Percentiles rank a stretch among this genome's conserved stretches.
These are phyloP conservation scores for Penicillium steckii DNA, from an alignment of 495 filamentous ascomycete genomes.

Conservation along the genomic window DNA sequence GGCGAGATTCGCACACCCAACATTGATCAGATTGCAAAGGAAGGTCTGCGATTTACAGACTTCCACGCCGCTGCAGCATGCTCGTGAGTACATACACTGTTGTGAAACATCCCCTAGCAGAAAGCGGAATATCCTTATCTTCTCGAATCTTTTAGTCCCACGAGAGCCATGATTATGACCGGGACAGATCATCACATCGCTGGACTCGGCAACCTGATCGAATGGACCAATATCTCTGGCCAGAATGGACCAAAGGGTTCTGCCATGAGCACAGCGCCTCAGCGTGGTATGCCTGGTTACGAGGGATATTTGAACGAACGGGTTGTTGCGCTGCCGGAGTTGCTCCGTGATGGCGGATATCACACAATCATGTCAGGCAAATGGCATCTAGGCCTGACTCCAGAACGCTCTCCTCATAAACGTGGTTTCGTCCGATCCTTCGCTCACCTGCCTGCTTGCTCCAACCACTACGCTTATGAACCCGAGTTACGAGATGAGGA, in stretches of 20 bases:
- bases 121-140: no score
- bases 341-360: slow-evolving; percentile 62
- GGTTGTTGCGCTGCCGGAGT: slow-evolving; percentile 60
- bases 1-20: slow-evolving; percentile 63
- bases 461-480: slow-evolving; percentile 62
- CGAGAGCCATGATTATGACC: slow-evolving; percentile 58
- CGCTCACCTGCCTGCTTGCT: slow-evolving; percentile 54
- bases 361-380: slow-evolving; percentile 63
- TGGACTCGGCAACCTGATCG: slow-evolving; percentile 46
- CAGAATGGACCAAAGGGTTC: slow-evolving; percentile 46
- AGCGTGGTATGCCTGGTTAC: slow-evolving; percentile 61
- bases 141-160: slow-evolving; percentile 38
- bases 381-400: slow-evolving; percentile 52
- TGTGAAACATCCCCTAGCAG: neutral
- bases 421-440: slow-evolving; percentile 49
- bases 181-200: slow-evolving; percentile 49
- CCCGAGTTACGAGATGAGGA: slow-evolving; percentile 49
- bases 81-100: slow-evolving; percentile 33
- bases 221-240: slow-evolving; percentile 49
- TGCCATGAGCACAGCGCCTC: slow-evolving; percentile 40
- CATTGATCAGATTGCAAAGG: slow-evolving; percentile 53
- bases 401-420: slow-evolving; percentile 39
- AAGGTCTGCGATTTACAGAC: slow-evolving; percentile 59
- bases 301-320: slow-evolving; percentile 65
- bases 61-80: slow-evolving; percentile 66